phyloP scores from a whole-genome alignment of 163 green algal genomes.

The Chlamydomonas reinhardtii region DNA sequence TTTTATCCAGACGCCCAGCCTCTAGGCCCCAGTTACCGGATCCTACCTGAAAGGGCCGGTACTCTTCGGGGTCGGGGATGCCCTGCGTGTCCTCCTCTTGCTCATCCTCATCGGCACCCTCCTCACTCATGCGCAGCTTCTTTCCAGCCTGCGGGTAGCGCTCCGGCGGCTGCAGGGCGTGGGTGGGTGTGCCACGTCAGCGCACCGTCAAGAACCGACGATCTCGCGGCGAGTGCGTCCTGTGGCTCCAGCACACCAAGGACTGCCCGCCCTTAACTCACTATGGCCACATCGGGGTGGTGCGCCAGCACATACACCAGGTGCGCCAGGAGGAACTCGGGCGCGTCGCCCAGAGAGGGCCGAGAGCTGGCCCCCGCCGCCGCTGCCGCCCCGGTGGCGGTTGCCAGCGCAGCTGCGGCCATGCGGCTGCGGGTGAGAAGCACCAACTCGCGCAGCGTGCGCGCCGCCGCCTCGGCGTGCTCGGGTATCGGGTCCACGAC shows the following conservation, averaged over 20 bases:
- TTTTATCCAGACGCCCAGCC: too few relatives aligned
- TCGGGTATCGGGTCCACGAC: conserved; percentile 55
- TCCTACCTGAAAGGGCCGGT: conserved; percentile 33
- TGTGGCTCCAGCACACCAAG: too few relatives aligned
- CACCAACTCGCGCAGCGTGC: conserved; percentile 65
- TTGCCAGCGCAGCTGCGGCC: background rate
- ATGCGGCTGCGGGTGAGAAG: background rate
- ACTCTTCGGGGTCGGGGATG: background rate
- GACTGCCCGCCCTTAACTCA: background rate
- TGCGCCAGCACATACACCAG: conserved; percentile 83
- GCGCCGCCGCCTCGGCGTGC: conserved; percentile 57
- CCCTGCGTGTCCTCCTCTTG: background rate
- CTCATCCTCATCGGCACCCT: too few relatives aligned
- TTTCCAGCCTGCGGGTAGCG: too few relatives aligned
- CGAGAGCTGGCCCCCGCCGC: conserved; percentile 19
- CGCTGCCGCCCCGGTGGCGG: background rate
- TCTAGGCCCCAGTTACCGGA: too few relatives aligned
- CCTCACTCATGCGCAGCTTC: background rate
- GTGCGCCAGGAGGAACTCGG: conserved; percentile 82
- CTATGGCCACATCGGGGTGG: conserved; percentile 74
- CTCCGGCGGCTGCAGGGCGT: too few relatives aligned
- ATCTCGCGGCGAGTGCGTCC: too few relatives aligned
- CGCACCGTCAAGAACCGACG: too few relatives aligned
- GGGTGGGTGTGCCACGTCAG: too few relatives aligned
- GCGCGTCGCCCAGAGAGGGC: conserved; percentile 48